Percentiles rank a stretch among this genome's conserved stretches.
These are phyloP conservation scores for Heliosperma pusillum DNA, from an alignment of 148 eudicot species.

Conservation along the genomic window DNA sequence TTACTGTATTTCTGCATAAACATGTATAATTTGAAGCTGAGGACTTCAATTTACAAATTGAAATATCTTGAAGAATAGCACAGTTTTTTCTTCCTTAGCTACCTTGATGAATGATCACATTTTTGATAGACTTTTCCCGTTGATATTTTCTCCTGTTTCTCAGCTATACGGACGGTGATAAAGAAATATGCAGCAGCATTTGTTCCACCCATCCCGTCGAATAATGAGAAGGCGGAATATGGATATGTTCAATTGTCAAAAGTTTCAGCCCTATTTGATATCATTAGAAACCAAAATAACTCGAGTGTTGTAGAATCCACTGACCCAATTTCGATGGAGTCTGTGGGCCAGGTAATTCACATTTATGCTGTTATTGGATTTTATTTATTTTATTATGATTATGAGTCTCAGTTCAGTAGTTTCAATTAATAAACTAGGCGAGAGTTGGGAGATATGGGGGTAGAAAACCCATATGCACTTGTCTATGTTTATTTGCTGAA, in stretches of 20 bases:
- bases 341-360: conserved; percentile 69
- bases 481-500: background rate
- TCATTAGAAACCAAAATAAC: conserved; percentile 33
- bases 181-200: conserved; percentile 44
- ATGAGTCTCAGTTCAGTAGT: background rate
- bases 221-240: conserved; percentile 58
- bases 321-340: conserved; percentile 79
- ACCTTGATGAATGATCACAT: background rate
- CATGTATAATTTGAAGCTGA: background rate
- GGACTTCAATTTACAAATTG: background rate
- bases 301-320: conserved; percentile 43
- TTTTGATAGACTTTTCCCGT: background rate
- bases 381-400: background rate
- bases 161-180: conserved; percentile 71
- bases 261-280: conserved; percentile 50
- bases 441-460: background rate
- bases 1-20: background rate
- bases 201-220: conserved; percentile 59
- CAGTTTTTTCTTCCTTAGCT: background rate
- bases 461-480: background rate
- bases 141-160: conserved; percentile 18
- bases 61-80: background rate
- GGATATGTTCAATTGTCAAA: conserved; percentile 59
- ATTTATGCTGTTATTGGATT: conserved; percentile 11
- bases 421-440: background rate